Percentiles rank a stretch among this genome's conserved stretches.
These are phyloP conservation scores for Simmondsia chinensis DNA, from an alignment of 148 eudicot species.

Conservation along the genomic window DNA sequence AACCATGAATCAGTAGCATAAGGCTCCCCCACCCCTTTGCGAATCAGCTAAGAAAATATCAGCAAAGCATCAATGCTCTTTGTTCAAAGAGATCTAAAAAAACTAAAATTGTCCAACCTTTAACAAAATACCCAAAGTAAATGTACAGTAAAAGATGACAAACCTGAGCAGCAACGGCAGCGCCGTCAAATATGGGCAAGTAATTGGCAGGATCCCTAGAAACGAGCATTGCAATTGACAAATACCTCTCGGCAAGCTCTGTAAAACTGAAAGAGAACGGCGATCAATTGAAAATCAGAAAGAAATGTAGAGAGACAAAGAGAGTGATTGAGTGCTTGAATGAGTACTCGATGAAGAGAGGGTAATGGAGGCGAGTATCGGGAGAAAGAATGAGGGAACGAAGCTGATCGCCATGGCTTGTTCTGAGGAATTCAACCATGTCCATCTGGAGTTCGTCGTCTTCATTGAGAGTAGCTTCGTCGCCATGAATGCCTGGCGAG, in stretches of 20 bases:
- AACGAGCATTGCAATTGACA: constrained; percentile 36
- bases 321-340: not conserved
- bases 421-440: constrained; percentile 43
- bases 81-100: too few species aligned
- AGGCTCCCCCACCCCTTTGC: not conserved
- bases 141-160: not conserved
- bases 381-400: constrained; percentile 44
- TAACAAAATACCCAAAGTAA: not conserved
- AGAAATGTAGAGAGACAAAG: not conserved
- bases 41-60: not conserved
- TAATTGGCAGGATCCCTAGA: constrained; percentile 38
- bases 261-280: constrained; percentile 42
- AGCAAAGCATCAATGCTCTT: not conserved
- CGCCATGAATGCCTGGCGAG: not conserved
- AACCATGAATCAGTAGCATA: too few species aligned
- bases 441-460: constrained; percentile 22
- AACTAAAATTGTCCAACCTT: not conserved
- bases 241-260: constrained; percentile 56
- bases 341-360: constrained; percentile 68
- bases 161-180: constrained; percentile 77
- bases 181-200: constrained; percentile 52
- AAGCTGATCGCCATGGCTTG: constrained; percentile 47
- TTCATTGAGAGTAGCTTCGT: too few species aligned
- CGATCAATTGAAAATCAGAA: not conserved
- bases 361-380: constrained; percentile 77